Conservation (phyloP, 1,284 basidiomycete species). For the Testicularia cyperi region DNA sequence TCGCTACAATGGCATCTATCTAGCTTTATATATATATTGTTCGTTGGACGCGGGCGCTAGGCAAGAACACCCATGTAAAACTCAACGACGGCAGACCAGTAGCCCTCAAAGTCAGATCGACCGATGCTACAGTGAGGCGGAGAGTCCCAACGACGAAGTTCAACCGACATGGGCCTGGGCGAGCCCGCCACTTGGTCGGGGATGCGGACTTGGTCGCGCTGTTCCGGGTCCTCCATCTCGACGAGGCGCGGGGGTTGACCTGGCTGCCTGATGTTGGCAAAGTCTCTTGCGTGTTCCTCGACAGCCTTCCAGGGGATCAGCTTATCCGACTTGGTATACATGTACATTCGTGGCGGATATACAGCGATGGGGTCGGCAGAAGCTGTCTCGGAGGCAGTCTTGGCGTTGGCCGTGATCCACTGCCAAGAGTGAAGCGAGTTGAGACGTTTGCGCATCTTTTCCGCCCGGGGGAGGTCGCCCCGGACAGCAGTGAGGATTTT, state of each 20-base stretch:
- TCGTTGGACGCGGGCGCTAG: too few relatives aligned
- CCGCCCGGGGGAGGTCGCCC: conserved; percentile 22
- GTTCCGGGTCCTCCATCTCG: conserved; percentile 22
- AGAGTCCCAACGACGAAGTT: conserved; percentile 41
- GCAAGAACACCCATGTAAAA: conserved; percentile 28
- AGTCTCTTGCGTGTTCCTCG: conserved; percentile 42
- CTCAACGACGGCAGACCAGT: conserved; percentile 37
- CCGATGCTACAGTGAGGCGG: conserved; percentile 48
- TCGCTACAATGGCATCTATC: too few relatives aligned
- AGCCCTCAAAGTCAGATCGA: conserved; percentile 40
- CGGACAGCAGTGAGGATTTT: conserved; percentile 22
- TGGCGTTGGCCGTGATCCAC: conserved; percentile 13
- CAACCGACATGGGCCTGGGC: conserved; percentile 10
- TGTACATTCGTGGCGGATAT: conserved; percentile 46
- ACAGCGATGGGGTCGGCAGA: too few relatives aligned
- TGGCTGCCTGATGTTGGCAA: conserved; percentile 6
- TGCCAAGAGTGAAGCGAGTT: conserved; percentile 39
- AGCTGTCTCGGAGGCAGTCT: background rate
- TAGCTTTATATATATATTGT: too few relatives aligned
- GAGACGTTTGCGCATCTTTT: conserved; percentile 30
- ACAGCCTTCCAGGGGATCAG: conserved; percentile 45
- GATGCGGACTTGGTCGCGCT: conserved; percentile 4
- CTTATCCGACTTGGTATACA: conserved; percentile 45
- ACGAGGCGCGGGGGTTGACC: conserved; percentile 8
- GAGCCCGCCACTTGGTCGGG: background rate